These are phyloP conservation scores for Russula sp. DNA, from an alignment of 768 basidiomycete genomes.

Conservation along the genomic window DNA sequence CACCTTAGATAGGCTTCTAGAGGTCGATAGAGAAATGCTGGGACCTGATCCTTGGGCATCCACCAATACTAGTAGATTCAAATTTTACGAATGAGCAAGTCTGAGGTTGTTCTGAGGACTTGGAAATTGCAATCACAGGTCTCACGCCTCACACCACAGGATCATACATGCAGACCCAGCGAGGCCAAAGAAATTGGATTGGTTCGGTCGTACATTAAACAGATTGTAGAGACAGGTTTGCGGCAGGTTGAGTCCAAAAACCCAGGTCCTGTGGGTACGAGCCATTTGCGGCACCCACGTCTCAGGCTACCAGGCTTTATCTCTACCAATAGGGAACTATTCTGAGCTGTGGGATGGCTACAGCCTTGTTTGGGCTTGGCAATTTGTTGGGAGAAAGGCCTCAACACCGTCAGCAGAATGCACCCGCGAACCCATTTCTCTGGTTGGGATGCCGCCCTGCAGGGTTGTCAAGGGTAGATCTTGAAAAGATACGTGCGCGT, in stretches of 20 bases:
- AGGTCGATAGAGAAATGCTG: too few relatives aligned
- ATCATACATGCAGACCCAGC: neutral
- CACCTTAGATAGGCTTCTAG: too few relatives aligned
- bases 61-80: too few relatives aligned
- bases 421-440: neutral
- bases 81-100: too few relatives aligned
- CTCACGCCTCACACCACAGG: neutral
- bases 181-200: neutral
- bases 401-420: neutral
- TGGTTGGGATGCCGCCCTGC: too few relatives aligned
- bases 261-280: neutral
- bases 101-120: too few relatives aligned
- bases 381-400: neutral
- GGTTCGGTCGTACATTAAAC: neutral
- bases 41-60: too few relatives aligned
- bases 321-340: neutral
- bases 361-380: neutral
- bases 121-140: too few relatives aligned
- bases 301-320: conserved; percentile 22
- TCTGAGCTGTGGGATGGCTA: neutral
- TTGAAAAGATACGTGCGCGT: neutral
- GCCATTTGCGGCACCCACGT: conserved; percentile 15
- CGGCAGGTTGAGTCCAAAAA: neutral
- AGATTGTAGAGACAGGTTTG: neutral
- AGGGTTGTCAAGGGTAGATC: too few relatives aligned